These are phyloP conservation scores for Ophiocordyceps camponoti-floridani DNA, from an alignment of 2,329 filamentous ascomycete species.

Conservation along the genomic window DNA sequence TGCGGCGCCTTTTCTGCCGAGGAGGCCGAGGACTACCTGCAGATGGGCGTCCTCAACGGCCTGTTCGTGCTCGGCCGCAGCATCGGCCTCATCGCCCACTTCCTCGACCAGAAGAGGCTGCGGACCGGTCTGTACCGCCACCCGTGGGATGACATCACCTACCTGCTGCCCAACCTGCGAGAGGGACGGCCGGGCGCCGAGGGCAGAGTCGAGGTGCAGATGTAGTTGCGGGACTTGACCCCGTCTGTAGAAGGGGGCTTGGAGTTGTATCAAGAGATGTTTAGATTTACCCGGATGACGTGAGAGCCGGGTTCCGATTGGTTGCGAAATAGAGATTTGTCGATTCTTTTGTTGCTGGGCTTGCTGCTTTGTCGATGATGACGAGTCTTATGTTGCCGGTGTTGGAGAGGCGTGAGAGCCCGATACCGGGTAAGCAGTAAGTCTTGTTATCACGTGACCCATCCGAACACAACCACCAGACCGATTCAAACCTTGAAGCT, in stretches of 20 bases:
- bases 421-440: too few relatives aligned
- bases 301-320: neutral
- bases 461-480: too few relatives aligned
- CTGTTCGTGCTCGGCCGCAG: constrained; percentile 93
- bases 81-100: constrained; percentile 99
- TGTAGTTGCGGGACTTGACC: constrained; percentile 28
- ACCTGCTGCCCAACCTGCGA: constrained; percentile 68
- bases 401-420: too few relatives aligned
- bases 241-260: neutral
- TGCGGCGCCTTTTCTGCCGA: constrained; percentile 91
- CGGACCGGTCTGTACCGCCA: constrained; percentile 96
- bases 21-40: constrained; percentile 96
- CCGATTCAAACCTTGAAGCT: too few relatives aligned
- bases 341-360: too few relatives aligned
- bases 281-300: neutral
- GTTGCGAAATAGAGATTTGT: neutral
- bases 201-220: constrained; percentile 77
- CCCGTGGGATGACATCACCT: constrained; percentile 98
- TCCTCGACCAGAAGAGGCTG: constrained; percentile 98
- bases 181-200: constrained; percentile 56
- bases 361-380: too few relatives aligned
- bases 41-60: constrained; percentile 98
- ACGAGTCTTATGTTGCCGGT: too few relatives aligned
- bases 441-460: too few relatives aligned
- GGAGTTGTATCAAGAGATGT: neutral